Base-by-base conservation (phyloP, 805 yeast genomes). In the Danielia reshetovae region DNA sequence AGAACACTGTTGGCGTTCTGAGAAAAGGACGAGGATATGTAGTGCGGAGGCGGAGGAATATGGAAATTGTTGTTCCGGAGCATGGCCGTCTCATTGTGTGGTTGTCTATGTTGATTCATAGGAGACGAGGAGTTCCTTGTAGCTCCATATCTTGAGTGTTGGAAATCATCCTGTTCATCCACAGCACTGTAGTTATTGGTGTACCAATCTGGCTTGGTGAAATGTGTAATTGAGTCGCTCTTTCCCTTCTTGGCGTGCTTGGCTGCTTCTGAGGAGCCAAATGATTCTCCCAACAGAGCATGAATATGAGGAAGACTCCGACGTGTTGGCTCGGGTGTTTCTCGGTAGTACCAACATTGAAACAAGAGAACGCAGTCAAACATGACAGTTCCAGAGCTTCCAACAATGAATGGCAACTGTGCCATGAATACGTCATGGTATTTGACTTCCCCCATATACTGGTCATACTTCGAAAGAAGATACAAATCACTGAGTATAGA, bases 141-240 rank as follows among this genome's bases (percentile, higher is more conserved):
- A 7, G 13, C 22, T 4, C 22, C 10, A 24, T 19, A 9, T 9
- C 15, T 13, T 18, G 25, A 11, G 17, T 31, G 14, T 5, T 12
- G 5, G 24, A 18, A 28, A 4, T 14, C 19, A 3, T 32, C 35
- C 5, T 18, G 14, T 7, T 31, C 33, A 2, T 24, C 27, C 3
- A 8, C 18, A 13, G 25, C 29, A 14, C 28, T 18, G 34, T 34
- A 35, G 23, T 40, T 45, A 38, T 55, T 54, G 13, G 59, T 54
- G 48, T 63, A 64, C 71, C 70, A 65, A 35, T 60, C 65, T 1
- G 68, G 68, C 29, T 59, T 58, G 34, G 55, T 59, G 44, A 62
- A 62, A 30, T 54, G 57, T 12, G 39, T 24, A 11, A 40, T 27
- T 4, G 27, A 17, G n/a, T 17, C n/a, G 12, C 16, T 9, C n/a